A percentile compares a stretch with the other conserved stretches of the same genome.
phyloP scores from a whole-genome alignment of 169 alveolate genomes.

The Eimeria acervulina region DNA sequence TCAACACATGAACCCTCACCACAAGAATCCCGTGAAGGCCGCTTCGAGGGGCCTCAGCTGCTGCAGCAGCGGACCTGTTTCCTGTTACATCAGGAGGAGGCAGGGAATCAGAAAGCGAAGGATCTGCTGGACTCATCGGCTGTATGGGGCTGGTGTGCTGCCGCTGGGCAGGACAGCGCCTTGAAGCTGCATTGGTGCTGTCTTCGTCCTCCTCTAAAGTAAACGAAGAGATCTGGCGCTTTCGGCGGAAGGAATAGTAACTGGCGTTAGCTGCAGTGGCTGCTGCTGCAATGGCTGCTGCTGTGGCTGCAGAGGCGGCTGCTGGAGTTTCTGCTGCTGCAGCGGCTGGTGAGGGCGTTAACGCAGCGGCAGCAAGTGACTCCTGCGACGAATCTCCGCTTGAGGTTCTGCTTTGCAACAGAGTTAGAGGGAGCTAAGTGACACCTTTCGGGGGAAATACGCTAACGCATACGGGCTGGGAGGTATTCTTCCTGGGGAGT shows the following conservation, averaged over 20 bases:
- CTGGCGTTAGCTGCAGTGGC: background rate
- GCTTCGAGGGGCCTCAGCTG: background rate
- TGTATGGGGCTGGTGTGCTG: background rate
- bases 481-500: background rate
- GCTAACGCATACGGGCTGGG: background rate
- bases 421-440: background rate
- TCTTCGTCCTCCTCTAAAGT: background rate
- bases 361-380: background rate
- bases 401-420: background rate
- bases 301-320: no score
- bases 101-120: background rate
- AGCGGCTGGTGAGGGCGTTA: background rate
- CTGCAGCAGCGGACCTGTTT: background rate
- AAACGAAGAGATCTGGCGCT: background rate
- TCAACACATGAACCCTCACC: background rate
- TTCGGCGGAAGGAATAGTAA: background rate
- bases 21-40: background rate
- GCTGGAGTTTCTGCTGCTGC: background rate
- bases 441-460: background rate
- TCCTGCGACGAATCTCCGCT: background rate
- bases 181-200: background rate
- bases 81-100: background rate
- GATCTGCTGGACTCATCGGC: conserved; percentile 35
- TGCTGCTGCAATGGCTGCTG: no score
- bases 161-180: background rate